These are phyloP conservation scores for Hygrophoropsis aurantiaca DNA, from an alignment of 768 basidiomycete species.

Conservation along the genomic window DNA sequence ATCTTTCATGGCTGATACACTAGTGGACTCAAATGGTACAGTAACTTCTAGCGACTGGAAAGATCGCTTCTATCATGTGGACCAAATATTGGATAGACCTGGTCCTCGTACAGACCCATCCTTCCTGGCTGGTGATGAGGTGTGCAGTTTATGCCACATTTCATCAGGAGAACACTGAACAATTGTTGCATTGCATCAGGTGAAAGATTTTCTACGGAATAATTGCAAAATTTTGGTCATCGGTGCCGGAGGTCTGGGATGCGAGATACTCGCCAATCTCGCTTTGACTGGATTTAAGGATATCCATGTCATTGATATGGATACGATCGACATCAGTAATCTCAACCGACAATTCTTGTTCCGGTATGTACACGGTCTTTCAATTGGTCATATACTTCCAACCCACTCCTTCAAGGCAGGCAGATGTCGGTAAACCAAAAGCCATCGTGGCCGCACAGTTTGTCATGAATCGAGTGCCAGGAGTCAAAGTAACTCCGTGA, in stretches of 20 bases:
- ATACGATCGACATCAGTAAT: slow-evolving; percentile 99
- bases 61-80: slow-evolving; percentile 76
- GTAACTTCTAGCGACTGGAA: slow-evolving; percentile 45
- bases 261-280: slow-evolving; percentile 95
- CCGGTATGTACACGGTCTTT: slow-evolving; percentile 51
- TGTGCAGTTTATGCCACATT: slow-evolving; percentile 33
- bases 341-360: slow-evolving; percentile 98
- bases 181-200: slow-evolving; percentile 42
- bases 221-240: slow-evolving; percentile 94
- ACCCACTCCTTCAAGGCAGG: slow-evolving; percentile 49
- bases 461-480: slow-evolving; percentile 94
- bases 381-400: not conserved
- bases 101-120: slow-evolving; percentile 89
- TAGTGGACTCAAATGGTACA: slow-evolving; percentile 34
- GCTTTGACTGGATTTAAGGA: slow-evolving; percentile 96
- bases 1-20: slow-evolving; percentile 25
- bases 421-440: slow-evolving; percentile 93
- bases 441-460: slow-evolving; percentile 94
- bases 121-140: slow-evolving; percentile 80
- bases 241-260: slow-evolving; percentile 96
- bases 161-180: not conserved
- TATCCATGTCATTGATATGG: slow-evolving; percentile 99
- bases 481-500: slow-evolving; percentile 95
- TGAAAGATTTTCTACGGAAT: slow-evolving; percentile 81
- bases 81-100: slow-evolving; percentile 80